Evolutionary conservation across 1,284 basidiomycete genomes (phyloP), one percentile per base, ranked within the genome.

Genomic region (Trametes polyzona): DNA sequence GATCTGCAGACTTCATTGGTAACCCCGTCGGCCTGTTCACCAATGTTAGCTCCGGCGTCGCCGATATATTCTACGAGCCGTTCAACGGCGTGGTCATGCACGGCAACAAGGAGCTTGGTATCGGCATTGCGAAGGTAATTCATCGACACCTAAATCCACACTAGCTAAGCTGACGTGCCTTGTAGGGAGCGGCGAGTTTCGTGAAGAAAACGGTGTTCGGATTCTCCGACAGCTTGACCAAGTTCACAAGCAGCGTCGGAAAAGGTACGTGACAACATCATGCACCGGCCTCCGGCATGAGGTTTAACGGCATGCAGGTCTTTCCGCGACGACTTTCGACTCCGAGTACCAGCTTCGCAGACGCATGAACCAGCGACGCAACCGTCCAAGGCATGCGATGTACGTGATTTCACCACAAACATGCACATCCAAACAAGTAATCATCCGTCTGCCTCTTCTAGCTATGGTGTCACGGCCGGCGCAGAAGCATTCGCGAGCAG

Each of bases 131-230:
- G 2, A 93, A 96, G 80, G 93, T 93, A n/a, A n/a, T n/a, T n/a
- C n/a, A n/a, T n/a, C n/a, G n/a, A n/a, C n/a, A n/a, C n/a, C n/a
- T n/a, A n/a, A n/a, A n/a, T n/a, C n/a, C n/a, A n/a, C n/a, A n/a
- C n/a, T n/a, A n/a, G n/a, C n/a, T n/a, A n/a, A n/a, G n/a, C n/a
- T n/a, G n/a, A n/a, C n/a, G n/a, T 36, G 23, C 6, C 21, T 5
- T 30, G 10, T 24, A 70, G 87, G 95, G 97, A 35, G 97, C 97
- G 0, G 96, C 97, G 9, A 98, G 95, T 71, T 96, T 99, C 68
- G 93, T 98, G 51, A 98, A 98, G 80, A 99, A 99, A 79, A 98
- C 96, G 0, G 93, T 98, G 11, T 99, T 98, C 68, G 97, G 97
- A 30, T 76, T 99, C 48, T 92, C 93, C 35, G 96, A 99, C 71